Percentiles rank a stretch among this genome's conserved stretches.
These are phyloP conservation scores for Diaporthe amygdali DNA, from an alignment of 2,329 filamentous ascomycete genomes.

Conservation along the genomic window DNA sequence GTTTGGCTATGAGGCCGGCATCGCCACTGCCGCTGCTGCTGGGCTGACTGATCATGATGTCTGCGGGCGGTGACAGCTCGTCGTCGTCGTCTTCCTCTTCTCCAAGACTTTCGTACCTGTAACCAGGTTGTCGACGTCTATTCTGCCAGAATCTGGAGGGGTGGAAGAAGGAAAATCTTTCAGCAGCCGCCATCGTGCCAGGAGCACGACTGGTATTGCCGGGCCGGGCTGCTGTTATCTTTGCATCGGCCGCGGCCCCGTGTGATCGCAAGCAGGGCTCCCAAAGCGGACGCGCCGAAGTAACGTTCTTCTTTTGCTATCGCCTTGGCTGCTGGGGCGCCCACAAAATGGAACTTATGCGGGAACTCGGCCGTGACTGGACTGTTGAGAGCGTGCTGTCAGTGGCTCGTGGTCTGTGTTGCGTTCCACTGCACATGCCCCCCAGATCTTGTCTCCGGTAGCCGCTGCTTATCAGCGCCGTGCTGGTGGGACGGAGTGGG, in stretches of 20 bases:
- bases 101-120: conserved; percentile 11
- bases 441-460: neutral
- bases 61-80: conserved; percentile 2
- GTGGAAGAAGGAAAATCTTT: neutral
- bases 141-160: neutral
- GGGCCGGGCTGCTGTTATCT: conserved; percentile 12
- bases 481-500: neutral
- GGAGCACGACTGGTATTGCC: neutral
- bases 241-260: neutral
- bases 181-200: conserved; percentile 11
- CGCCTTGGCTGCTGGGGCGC: neutral
- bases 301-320: conserved; percentile 19
- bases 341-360: neutral
- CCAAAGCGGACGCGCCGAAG: neutral
- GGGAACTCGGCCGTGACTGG: neutral
- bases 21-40: neutral
- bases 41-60: conserved; percentile 10
- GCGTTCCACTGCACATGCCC: neutral
- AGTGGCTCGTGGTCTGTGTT: neutral
- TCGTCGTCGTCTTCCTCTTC: neutral
- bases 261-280: neutral
- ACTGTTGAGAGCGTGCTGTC: neutral
- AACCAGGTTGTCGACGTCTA: neutral
- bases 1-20: conserved; percentile 33
- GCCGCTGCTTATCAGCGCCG: neutral